A percentile compares a stretch with the other conserved stretches of the same genome.
These are phyloP conservation scores for Daldinia bambusicola DNA, from an alignment of 495 filamentous ascomycete species.

Conservation along the genomic window DNA sequence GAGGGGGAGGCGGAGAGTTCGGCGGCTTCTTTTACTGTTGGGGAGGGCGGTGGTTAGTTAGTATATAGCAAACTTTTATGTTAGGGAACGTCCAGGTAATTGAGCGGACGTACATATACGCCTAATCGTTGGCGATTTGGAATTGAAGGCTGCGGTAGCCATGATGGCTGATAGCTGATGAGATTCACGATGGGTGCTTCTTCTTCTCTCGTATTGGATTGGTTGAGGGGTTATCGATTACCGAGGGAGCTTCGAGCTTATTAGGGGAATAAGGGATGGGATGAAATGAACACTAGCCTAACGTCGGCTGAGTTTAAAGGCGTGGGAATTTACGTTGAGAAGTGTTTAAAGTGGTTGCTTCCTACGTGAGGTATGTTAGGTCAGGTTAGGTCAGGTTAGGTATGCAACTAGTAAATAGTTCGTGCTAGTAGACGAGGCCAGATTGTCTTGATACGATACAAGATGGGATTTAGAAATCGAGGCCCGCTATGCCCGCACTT, in stretches of 20 bases:
- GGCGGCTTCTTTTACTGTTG: conserved; percentile 80
- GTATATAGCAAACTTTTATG: conserved; percentile 21
- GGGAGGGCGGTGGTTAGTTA: conserved; percentile 37
- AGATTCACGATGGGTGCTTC: conserved; percentile 14
- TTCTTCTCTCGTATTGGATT: conserved; percentile 16
- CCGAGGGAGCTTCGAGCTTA: conserved; percentile 9
- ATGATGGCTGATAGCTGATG: conserved; percentile 35
- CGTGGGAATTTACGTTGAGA: neutral
- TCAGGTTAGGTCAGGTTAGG: no score
- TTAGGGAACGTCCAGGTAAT: neutral
- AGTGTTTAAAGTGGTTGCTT: neutral
- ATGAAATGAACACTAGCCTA: neutral
- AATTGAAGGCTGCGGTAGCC: conserved; percentile 67
- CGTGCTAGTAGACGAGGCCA: neutral
- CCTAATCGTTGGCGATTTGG: conserved; percentile 82
- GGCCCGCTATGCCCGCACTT: neutral
- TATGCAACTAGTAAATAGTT: neutral
- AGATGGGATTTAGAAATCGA: no score
- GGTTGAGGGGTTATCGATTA: conserved; percentile 29
- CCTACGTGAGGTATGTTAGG: no score
- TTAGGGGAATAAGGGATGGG: conserved; percentile 5
- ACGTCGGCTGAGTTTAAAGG: neutral
- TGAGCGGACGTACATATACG: conserved; percentile 71
- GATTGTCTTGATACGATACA: neutral
- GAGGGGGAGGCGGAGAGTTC: conserved; percentile 82